Evolutionary conservation across 148 eudicot genomes (phyloP), one percentile per base, ranked within the genome.

Genomic region (Arbutus unedo): DNA sequence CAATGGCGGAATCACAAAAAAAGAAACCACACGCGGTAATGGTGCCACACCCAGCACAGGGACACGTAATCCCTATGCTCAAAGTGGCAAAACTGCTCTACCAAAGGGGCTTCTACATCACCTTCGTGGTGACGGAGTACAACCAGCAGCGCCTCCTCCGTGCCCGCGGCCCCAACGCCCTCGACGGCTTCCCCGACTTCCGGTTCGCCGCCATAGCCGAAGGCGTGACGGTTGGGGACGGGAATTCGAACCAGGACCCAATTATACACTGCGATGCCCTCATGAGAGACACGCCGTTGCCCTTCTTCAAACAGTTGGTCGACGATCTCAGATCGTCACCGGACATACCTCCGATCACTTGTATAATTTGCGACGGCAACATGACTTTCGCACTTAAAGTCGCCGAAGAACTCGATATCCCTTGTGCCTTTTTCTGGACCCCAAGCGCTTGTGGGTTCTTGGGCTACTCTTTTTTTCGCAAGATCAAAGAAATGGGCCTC

Each of bases 371-470:
- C 2, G 91, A 89, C 18, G 82, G 77, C 0, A 70, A 43, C 57
- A 89, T 90, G 90, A 56, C 21, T 56, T 90, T 87, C 55, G 83
- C 87, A 6, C 48, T 84, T n/a, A 86, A 84, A 10, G 91, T 86
- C 0, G 90, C 87, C 0, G 71, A 82, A 79, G 91, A 91, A 76
- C 53, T 91, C 2, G 88, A 74, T 23, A 13, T 89, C n/a, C 83
- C 77, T 5, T 68, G 50, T 3, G 74, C 82, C 10, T 74, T 79
- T 10, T 77, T 87, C 6, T 85, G 78, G 77, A 89, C 86, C 4
- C 23, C 89, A 2, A 87, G 89, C 77, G 86, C 85, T 78, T 87
- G 89, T 76, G 88, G 89, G 9, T 70, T 83, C 83, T 56, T 87
- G 47, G 78, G 84, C 15, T 87, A 83, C 45, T 19, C 54, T 43